Evolutionary conservation across 2,329 filamentous ascomycete genomes (phyloP).

Genomic region (Chlorencoelia australis): DNA sequence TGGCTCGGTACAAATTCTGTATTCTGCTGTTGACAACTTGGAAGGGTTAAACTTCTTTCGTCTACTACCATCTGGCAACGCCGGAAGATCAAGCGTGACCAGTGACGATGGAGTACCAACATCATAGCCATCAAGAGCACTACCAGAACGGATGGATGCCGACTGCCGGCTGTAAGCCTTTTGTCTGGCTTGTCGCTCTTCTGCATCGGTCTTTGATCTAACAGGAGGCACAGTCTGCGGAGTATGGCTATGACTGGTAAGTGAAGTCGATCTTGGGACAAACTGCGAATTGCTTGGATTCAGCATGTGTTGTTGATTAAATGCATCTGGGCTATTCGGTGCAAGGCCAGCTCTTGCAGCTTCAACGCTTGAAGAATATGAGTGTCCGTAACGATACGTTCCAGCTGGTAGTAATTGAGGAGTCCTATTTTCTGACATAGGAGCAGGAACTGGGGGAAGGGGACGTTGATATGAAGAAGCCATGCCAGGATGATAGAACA

Average conservation of each 20-base stretch:
- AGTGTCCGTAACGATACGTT: slow-evolving; percentile 47
- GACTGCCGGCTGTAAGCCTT: slow-evolving; percentile 42
- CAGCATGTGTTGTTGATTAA: slow-evolving; percentile 34
- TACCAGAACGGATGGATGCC: slow-evolving; percentile 40
- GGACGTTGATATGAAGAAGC: slow-evolving; percentile 52
- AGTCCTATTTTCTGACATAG: slow-evolving; percentile 35
- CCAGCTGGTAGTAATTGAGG: slow-evolving; percentile 42
- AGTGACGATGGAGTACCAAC: slow-evolving; percentile 38
- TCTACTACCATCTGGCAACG: slow-evolving; percentile 66
- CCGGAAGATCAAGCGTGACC: slow-evolving; percentile 71
- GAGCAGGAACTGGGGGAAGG: slow-evolving; percentile 47
- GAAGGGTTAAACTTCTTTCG: slow-evolving; percentile 77
- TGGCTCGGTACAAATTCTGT: slow-evolving; percentile 75
- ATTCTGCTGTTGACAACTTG: slow-evolving; percentile 72
- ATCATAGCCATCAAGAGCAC: slow-evolving; percentile 48
- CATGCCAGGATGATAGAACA: slow-evolving; percentile 88
- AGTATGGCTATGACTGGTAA: slow-evolving; percentile 72
- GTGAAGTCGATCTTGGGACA: slow-evolving; percentile 67
- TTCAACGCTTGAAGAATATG: slow-evolving; percentile 39
- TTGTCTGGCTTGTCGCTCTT: slow-evolving; percentile 49
- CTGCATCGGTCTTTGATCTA: slow-evolving; percentile 86
- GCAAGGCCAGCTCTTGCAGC: slow-evolving; percentile 19
- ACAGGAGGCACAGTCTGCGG: slow-evolving; percentile 73
- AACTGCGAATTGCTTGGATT: slow-evolving; percentile 27
- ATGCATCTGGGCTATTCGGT: slow-evolving; percentile 23